Conservation (phyloP, 1,284 basidiomycete genomes). For the Porodaedalea pini region DNA sequence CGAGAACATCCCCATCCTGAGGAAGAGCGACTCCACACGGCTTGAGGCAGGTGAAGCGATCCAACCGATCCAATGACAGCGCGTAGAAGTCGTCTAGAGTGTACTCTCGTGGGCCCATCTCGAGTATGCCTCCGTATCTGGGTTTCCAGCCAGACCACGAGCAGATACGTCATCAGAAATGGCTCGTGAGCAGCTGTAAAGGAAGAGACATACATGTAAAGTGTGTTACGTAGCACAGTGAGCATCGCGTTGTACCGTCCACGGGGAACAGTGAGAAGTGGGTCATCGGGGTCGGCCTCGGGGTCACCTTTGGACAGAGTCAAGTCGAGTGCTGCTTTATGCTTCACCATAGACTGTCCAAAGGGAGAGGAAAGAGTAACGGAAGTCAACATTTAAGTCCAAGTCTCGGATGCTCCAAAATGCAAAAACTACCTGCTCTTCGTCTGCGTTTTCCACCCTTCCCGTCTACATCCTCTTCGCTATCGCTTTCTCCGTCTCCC, state of each 20-base stretch:
- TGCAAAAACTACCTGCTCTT: slow-evolving; percentile 10
- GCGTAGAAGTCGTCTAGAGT: slow-evolving; percentile 83
- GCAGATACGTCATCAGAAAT: not conserved
- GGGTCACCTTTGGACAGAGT: too few species aligned
- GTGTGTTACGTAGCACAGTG: slow-evolving; percentile 78
- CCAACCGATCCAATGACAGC: slow-evolving; percentile 78
- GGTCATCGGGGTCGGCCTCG: slow-evolving; percentile 66
- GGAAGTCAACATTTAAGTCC: too few species aligned
- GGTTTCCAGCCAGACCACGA: not conserved
- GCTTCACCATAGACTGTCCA: too few species aligned
- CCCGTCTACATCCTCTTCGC: slow-evolving; percentile 31
- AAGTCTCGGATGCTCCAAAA: too few species aligned
- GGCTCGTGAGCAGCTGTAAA: not conserved
- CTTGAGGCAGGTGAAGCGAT: slow-evolving; percentile 70
- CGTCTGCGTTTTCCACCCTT: slow-evolving; percentile 25
- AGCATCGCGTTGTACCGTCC: slow-evolving; percentile 93
- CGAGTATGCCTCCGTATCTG: slow-evolving; percentile 87
- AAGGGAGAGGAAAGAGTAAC: too few species aligned
- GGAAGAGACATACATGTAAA: slow-evolving; percentile 68
- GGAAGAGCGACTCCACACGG: slow-evolving; percentile 59
- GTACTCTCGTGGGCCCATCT: slow-evolving; percentile 76
- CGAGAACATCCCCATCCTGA: slow-evolving; percentile 50
- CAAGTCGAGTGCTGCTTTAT: too few species aligned
- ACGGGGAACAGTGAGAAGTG: slow-evolving; percentile 64
- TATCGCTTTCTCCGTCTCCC: slow-evolving; percentile 32